phyloP scores from a whole-genome alignment of 2,329 filamentous ascomycete species.

The Hymenoscyphus salicellus region DNA sequence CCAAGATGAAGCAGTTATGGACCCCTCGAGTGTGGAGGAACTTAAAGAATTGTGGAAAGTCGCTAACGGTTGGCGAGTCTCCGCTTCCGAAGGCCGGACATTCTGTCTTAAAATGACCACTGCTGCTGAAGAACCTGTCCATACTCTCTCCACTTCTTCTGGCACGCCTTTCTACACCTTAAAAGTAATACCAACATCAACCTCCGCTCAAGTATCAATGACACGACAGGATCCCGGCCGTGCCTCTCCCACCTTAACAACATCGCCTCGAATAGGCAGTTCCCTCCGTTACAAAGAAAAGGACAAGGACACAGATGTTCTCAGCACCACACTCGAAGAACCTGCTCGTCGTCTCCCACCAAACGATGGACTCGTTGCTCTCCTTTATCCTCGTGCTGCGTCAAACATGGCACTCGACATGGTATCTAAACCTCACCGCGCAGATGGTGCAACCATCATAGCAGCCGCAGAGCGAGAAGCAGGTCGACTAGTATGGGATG shows the following conservation, averaged over 20 bases:
- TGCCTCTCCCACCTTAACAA: slow-evolving; percentile 31
- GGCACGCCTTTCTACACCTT: slow-evolving; percentile 66
- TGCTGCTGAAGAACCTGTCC: slow-evolving; percentile 60
- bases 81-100: slow-evolving; percentile 54
- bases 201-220: slow-evolving; percentile 59
- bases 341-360: slow-evolving; percentile 51
- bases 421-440: slow-evolving; percentile 38
- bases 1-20: slow-evolving; percentile 31
- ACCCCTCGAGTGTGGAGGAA: slow-evolving; percentile 49
- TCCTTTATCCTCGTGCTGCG: slow-evolving; percentile 65
- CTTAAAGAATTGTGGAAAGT: slow-evolving; percentile 66
- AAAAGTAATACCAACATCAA: slow-evolving; percentile 60
- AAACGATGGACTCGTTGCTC: slow-evolving; percentile 62
- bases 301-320: slow-evolving; percentile 42
- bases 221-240: slow-evolving; percentile 59
- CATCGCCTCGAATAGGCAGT: slow-evolving; percentile 21
- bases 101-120: slow-evolving; percentile 58
- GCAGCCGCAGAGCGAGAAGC: slow-evolving; percentile 66
- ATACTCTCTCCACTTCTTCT: slow-evolving; percentile 58
- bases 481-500: slow-evolving; percentile 69
- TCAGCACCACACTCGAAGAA: slow-evolving; percentile 58
- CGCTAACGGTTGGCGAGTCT: slow-evolving; percentile 66
- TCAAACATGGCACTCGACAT: slow-evolving; percentile 59
- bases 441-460: slow-evolving; percentile 58
- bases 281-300: slow-evolving; percentile 18